Evolutionary conservation across 208 protist genomes (phyloP).

Genomic region (Leishmania tarentolae): DNA sequence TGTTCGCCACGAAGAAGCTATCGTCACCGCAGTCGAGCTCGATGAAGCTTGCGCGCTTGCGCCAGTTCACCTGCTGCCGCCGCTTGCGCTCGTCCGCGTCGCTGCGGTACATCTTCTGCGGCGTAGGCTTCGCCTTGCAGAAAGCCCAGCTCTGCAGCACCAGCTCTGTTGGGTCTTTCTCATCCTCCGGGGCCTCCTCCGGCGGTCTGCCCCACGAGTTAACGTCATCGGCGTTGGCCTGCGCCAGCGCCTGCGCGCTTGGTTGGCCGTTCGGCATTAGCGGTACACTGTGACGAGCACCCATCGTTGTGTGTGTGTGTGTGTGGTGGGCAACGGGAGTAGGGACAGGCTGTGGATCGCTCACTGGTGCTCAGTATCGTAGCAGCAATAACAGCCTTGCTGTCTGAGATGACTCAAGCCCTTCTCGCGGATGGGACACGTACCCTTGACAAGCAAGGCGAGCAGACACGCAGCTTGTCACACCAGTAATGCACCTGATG

Average conservation of each 20-base stretch:
- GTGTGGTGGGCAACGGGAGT: neutral
- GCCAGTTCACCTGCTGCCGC: conserved; percentile 67
- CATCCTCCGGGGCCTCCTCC: conserved; percentile 65
- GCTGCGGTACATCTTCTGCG: conserved; percentile 76
- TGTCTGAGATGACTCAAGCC: neutral
- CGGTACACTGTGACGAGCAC: conserved; percentile 27
- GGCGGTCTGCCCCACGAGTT: conserved; percentile 76
- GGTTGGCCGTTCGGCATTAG: conserved; percentile 23
- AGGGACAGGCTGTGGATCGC: neutral
- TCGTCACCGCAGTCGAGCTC: conserved; percentile 94
- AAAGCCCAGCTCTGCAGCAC: conserved; percentile 92
- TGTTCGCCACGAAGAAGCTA: conserved; percentile 93
- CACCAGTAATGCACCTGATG: neutral
- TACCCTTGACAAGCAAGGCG: neutral
- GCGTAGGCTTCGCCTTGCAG: conserved; percentile 87
- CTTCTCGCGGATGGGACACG: neutral
- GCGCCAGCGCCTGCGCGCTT: conserved; percentile 35
- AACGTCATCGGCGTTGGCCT: conserved; percentile 25
- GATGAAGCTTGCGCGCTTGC: conserved; percentile 88
- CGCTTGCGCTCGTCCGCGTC: conserved; percentile 82
- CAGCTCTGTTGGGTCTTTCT: conserved; percentile 82
- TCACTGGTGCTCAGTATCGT: neutral
- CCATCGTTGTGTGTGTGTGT: conserved; percentile 14
- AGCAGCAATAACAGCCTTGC: neutral
- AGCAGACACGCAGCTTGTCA: neutral